A percentile compares a stretch with the other conserved stretches of the same genome.
phyloP scores from a whole-genome alignment of 2,329 filamentous ascomycete genomes.

The Aspergillus pseudotamarii region DNA sequence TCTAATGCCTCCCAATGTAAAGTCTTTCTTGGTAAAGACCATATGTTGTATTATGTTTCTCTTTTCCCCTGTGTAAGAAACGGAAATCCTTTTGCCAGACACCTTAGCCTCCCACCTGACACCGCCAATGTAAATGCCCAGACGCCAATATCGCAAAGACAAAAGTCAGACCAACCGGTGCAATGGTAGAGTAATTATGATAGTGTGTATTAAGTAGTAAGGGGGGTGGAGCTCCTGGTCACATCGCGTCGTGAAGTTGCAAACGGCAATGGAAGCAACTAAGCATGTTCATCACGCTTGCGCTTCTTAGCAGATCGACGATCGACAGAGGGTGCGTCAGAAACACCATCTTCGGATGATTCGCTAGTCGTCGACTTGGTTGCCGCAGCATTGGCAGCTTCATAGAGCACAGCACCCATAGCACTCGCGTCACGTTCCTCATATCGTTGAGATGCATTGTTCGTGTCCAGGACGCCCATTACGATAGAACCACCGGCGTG shows the following conservation, averaged over 20 bases:
- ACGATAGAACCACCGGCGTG: conserved; percentile 88
- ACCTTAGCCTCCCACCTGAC: conserved; percentile 25
- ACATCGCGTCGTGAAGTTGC: conserved; percentile 40
- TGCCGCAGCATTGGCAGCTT: conserved; percentile 73
- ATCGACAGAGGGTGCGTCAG: conserved; percentile 37
- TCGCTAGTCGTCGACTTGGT: conserved; percentile 56
- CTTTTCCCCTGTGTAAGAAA: conserved; percentile 8
- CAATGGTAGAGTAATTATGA: conserved; percentile 26
- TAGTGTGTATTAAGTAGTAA: conserved; percentile 34
- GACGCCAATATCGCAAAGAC: conserved; percentile 39
- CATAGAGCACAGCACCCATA: conserved; percentile 78
- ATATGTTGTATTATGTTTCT: conserved; percentile 11
- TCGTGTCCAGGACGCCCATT: conserved; percentile 81
- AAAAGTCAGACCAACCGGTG: conserved; percentile 28
- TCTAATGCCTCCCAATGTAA: conserved; percentile 18
- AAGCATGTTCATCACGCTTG: conserved; percentile 69
- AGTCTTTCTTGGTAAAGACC: conserved; percentile 10
- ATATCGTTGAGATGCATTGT: conserved; percentile 54
- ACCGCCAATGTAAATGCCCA: conserved; percentile 33
- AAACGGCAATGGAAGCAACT: conserved; percentile 29
- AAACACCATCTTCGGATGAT: conserved; percentile 43
- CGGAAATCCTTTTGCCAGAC: conserved; percentile 19
- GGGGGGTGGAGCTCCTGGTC: conserved; percentile 40
- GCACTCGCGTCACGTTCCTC: conserved; percentile 64
- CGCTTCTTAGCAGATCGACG: conserved; percentile 72